Conservation (phyloP, 169 alveolate genomes). For the Amoebophrya sp. region DNA sequence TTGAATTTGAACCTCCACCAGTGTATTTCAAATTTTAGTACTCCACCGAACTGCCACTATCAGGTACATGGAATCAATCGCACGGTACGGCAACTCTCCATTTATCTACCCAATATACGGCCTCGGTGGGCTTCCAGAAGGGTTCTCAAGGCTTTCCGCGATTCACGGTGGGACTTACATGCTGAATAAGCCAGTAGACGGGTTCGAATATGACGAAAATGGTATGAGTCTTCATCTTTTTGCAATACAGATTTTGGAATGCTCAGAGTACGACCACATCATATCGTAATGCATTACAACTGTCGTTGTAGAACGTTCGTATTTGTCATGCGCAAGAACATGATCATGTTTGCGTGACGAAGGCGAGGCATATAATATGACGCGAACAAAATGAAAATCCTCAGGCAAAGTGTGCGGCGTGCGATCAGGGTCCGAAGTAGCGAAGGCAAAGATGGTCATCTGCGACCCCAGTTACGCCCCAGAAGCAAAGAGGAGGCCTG, state of each 20-base stretch:
- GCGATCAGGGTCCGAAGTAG: constrained; percentile 28
- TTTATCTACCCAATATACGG: constrained; percentile 97
- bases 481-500: constrained; percentile 37
- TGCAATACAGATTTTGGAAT: background rate
- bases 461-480: constrained; percentile 81
- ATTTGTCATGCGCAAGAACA: no score
- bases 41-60: no score
- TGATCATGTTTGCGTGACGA: no score
- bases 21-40: no score
- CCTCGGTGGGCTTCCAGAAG: constrained; percentile 96
- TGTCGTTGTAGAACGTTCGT: no score
- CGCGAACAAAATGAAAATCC: no score
- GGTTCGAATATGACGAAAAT: constrained; percentile 67
- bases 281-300: no score
- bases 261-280: no score
- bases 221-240: constrained; percentile 32
- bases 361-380: no score
- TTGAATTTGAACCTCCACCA: no score
- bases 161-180: constrained; percentile 94
- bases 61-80: constrained; percentile 80
- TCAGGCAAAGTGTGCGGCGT: constrained; percentile 76
- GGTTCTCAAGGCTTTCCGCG: constrained; percentile 82
- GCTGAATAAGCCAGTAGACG: constrained; percentile 73
- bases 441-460: constrained; percentile 72
- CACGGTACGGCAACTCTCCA: constrained; percentile 93